phyloP scores from a whole-genome alignment of 148 eudicot species.

The Rhododendron ovatum region DNA sequence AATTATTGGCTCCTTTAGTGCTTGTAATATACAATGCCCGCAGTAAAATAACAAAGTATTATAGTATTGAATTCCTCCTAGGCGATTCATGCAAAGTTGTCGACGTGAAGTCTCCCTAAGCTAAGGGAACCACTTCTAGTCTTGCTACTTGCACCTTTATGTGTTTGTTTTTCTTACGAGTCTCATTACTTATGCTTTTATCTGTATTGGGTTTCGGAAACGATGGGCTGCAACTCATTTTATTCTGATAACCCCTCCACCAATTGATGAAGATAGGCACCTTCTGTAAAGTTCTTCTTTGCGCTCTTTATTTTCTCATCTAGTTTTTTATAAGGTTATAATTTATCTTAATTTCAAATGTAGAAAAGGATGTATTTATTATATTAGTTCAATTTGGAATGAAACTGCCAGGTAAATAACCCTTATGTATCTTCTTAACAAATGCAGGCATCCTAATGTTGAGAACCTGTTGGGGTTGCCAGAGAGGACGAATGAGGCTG shows the following conservation, averaged over 20 bases:
- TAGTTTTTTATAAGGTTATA: not conserved
- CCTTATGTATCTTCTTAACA: not conserved
- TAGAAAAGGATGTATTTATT: not conserved
- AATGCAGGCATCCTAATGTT: constrained; percentile 44
- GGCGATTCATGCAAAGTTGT: not conserved
- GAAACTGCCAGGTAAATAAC: not conserved
- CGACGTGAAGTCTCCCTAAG: not conserved
- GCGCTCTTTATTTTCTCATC: not conserved
- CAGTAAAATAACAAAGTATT: not conserved
- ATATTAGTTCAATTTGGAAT: not conserved
- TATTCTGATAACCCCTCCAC: constrained; percentile 77
- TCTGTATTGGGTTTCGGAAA: constrained; percentile 34
- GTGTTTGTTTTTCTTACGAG: not conserved
- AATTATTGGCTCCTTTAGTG: not conserved
- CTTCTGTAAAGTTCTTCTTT: constrained; percentile 36
- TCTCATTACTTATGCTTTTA: not conserved
- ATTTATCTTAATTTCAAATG: not conserved
- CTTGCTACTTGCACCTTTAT: not conserved
- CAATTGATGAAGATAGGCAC: constrained; percentile 78
- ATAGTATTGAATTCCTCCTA: not conserved
- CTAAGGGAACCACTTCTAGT: not conserved
- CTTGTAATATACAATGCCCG: not conserved
- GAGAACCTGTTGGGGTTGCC: constrained; percentile 54
- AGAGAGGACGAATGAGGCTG: constrained; percentile 77
- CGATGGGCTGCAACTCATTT: constrained; percentile 50